phyloP scores from a whole-genome alignment of 1,284 basidiomycete genomes.

The Flammula alnicola region DNA sequence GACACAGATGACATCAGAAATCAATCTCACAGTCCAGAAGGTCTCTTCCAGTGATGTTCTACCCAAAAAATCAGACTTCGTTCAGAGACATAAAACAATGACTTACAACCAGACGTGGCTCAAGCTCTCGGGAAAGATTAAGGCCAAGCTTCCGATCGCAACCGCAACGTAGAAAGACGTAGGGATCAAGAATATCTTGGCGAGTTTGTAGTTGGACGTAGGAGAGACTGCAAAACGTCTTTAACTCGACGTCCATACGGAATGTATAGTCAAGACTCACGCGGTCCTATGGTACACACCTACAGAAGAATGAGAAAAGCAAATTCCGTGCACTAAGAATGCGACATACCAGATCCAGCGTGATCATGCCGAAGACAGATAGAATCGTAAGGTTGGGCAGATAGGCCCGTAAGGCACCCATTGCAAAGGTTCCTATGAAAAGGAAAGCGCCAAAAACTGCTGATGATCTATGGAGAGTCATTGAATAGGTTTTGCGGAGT shows the following conservation, averaged over 20 bases:
- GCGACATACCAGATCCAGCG: constrained; percentile 66
- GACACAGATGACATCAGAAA: background rate
- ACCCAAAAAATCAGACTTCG: constrained; percentile 34
- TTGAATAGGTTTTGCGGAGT: background rate
- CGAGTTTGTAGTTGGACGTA: constrained; percentile 69
- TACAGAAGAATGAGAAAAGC: too few relatives aligned
- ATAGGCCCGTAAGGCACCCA: constrained; percentile 65
- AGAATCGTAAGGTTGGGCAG: constrained; percentile 63
- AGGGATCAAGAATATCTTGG: constrained; percentile 62
- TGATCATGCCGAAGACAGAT: constrained; percentile 62
- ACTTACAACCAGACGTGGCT: constrained; percentile 56
- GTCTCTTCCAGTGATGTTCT: constrained; percentile 44
- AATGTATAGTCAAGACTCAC: constrained; percentile 43
- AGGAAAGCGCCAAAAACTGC: constrained; percentile 76
- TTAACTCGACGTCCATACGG: background rate
- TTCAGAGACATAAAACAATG: background rate
- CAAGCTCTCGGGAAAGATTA: constrained; percentile 78
- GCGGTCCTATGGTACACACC: constrained; percentile 46
- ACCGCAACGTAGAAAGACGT: constrained; percentile 64
- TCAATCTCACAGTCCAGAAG: constrained; percentile 42
- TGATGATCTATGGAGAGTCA: constrained; percentile 44
- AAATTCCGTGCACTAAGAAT: too few relatives aligned
- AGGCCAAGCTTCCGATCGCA: constrained; percentile 55
- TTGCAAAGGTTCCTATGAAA: constrained; percentile 63
- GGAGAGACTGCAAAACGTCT: constrained; percentile 44